Evolutionary conservation across 805 yeast species (phyloP), one percentile per base, ranked within the genome.

Genomic region (Millerago galiae): DNA sequence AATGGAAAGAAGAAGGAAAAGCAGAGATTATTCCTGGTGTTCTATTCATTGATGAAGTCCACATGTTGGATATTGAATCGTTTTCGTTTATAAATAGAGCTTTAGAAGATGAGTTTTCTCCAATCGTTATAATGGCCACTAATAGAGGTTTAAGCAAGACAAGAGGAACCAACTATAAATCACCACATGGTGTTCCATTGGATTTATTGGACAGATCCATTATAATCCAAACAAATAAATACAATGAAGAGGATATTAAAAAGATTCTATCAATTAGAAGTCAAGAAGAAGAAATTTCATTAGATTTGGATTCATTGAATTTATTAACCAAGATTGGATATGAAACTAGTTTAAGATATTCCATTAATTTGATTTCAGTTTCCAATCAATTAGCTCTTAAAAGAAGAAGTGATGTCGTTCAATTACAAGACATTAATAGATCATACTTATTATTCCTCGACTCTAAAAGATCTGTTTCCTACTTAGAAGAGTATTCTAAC

Each of bases 1-100:
- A 93, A 67, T 93, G 97, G 95, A 88, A 85, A 58, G 98, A 93
- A 67, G 98, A 93, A 71, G 98, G 99, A 46, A 93, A 93, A 65
- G 99, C 99, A 10, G 95, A 91, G 62, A 88, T 93, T 51, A 88
- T 88, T 34, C 98, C 99, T 12, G 99, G 99, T 55, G 99, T 93
- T 14, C 71, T 93, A 54, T 93, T 93, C 64, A 89, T 93, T 54
- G 99, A 93, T 65, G 99, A 93, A 68, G 97, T 90, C 39, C 96
- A 93, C 67, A 93, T 93, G 98, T 78, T 93, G 50, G 99, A 93
- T 64, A 83, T 93, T 56, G 99, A 93, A 66, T 82, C 96, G 57
- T 93, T 93, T 61, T 85, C 98, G 14, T 93, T 86, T 65, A 77
- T 93, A 54, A 93, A 93, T 68, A 79, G 97, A 53, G 99, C 99